Percentiles rank a stretch among this genome's conserved stretches.
Evolutionary conservation across 1,284 basidiomycete genomes (phyloP).

Genomic region (Ganoderma multipileum): DNA sequence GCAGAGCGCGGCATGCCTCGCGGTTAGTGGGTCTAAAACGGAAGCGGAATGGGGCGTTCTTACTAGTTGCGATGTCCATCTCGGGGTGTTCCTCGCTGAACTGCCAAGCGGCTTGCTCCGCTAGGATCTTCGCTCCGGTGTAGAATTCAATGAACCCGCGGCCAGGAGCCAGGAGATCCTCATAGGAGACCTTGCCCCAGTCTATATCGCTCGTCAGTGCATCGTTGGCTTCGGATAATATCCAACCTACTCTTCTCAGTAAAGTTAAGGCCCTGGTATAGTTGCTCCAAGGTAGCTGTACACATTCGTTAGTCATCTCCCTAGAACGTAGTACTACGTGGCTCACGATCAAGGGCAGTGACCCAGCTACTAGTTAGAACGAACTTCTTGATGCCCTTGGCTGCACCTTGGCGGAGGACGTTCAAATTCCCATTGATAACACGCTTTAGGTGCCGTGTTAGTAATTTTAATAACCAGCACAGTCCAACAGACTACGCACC

Average conservation of each 20-base stretch:
- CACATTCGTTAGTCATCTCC: background rate
- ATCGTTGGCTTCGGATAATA: no score
- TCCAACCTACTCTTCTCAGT: background rate
- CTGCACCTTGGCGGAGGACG: background rate
- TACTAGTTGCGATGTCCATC: constrained; percentile 1
- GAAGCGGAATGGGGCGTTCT: background rate
- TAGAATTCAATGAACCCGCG: background rate
- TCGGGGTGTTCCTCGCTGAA: constrained; percentile 3
- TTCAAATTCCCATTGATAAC: background rate
- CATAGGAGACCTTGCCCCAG: background rate
- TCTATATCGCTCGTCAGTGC: background rate
- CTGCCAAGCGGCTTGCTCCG: background rate
- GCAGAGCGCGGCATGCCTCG: background rate
- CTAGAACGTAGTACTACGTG: background rate
- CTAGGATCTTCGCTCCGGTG: background rate
- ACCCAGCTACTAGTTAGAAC: background rate
- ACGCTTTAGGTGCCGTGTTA: background rate
- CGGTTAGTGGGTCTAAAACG: background rate
- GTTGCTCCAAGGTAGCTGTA: background rate
- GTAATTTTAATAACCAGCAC: background rate
- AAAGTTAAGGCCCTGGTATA: background rate
- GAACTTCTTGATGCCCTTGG: background rate
- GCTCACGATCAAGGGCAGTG: background rate
- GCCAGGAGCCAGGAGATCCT: background rate
- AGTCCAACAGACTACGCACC: background rate